Conservation (phyloP, 768 basidiomycete species). For the Pisolithus marmoratus region DNA sequence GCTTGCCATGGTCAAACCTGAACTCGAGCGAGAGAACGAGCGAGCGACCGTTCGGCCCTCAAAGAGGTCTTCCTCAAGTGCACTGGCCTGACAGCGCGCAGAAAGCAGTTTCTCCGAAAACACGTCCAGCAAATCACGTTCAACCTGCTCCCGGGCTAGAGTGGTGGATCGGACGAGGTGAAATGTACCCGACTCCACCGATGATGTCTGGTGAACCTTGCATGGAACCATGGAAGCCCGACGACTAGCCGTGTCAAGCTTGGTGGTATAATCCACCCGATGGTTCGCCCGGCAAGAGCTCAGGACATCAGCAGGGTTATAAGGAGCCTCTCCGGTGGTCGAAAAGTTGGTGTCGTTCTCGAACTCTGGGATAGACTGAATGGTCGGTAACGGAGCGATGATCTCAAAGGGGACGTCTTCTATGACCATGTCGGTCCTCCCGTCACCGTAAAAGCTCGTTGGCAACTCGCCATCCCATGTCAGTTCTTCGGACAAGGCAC, state of each 20-base stretch:
- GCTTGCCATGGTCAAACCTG: slow-evolving; percentile 54
- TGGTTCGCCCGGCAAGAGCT: slow-evolving; percentile 13
- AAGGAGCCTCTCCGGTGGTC: slow-evolving; percentile 3
- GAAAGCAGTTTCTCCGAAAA: slow-evolving; percentile 68
- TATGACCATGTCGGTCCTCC: slow-evolving; percentile 34
- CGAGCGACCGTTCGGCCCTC: slow-evolving; percentile 42
- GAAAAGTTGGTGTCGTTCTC: slow-evolving; percentile 13
- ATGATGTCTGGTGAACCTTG: slow-evolving; percentile 51
- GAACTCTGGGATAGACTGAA: slow-evolving; percentile 53
- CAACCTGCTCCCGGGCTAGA: slow-evolving; percentile 62
- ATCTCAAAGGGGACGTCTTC: slow-evolving; percentile 37
- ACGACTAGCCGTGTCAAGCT: slow-evolving; percentile 37
- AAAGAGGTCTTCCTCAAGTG: slow-evolving; percentile 60
- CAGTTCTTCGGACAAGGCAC: slow-evolving; percentile 38
- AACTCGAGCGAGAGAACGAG: slow-evolving; percentile 49
- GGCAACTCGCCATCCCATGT: slow-evolving; percentile 57
- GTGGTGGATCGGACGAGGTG: slow-evolving; percentile 64
- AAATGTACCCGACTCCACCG: slow-evolving; percentile 44
- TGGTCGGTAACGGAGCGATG: slow-evolving; percentile 43
- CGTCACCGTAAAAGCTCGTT: slow-evolving; percentile 52
- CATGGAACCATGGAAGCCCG: slow-evolving; percentile 62
- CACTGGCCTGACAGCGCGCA: slow-evolving; percentile 60
- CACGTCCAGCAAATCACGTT: slow-evolving; percentile 75
- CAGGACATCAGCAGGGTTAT: neutral
- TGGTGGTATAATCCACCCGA: slow-evolving; percentile 11